Percentiles rank a stretch among this genome's conserved stretches.
Conservation (phyloP, 1,284 basidiomycete genomes). For the Rugosomyces carneus region DNA sequence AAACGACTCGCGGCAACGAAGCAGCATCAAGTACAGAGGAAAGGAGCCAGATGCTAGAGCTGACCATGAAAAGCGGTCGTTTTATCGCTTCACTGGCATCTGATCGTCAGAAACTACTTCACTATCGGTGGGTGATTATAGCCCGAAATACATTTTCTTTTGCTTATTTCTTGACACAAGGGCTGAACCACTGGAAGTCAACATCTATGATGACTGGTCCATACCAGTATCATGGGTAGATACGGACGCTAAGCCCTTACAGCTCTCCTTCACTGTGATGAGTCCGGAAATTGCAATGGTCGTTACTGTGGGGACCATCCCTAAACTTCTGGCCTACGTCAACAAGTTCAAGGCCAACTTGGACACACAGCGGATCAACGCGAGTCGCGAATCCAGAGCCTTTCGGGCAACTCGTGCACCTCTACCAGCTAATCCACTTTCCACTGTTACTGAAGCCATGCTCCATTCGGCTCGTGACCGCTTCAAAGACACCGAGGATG, state of each 20-base stretch:
- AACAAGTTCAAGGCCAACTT: constrained; percentile 71
- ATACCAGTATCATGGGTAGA: constrained; percentile 34
- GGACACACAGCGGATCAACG: constrained; percentile 66
- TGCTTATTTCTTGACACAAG: constrained; percentile 31
- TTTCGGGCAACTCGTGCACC: constrained; percentile 62
- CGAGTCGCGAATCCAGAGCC: constrained; percentile 65
- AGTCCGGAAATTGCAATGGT: constrained; percentile 69
- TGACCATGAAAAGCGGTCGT: constrained; percentile 72
- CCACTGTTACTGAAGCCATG: constrained; percentile 80
- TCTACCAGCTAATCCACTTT: constrained; percentile 70
- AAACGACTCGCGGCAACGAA: constrained; percentile 59
- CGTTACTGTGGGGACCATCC: constrained; percentile 69
- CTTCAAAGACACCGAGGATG: constrained; percentile 57
- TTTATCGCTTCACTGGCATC: constrained; percentile 67
- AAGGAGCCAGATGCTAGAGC: constrained; percentile 56
- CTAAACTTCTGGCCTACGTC: constrained; percentile 64
- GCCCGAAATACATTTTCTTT: not conserved
- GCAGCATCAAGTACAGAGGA: constrained; percentile 26
- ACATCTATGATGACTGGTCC: constrained; percentile 82
- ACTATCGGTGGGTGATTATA: constrained; percentile 59
- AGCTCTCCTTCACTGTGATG: constrained; percentile 70
- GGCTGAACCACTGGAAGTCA: constrained; percentile 71
- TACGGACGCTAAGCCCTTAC: constrained; percentile 52
- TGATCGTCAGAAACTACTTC: constrained; percentile 69
- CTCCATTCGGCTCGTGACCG: constrained; percentile 64